These are phyloP conservation scores for Rhizopogon vulgaris DNA, from an alignment of 768 basidiomycete genomes.

Conservation along the genomic window DNA sequence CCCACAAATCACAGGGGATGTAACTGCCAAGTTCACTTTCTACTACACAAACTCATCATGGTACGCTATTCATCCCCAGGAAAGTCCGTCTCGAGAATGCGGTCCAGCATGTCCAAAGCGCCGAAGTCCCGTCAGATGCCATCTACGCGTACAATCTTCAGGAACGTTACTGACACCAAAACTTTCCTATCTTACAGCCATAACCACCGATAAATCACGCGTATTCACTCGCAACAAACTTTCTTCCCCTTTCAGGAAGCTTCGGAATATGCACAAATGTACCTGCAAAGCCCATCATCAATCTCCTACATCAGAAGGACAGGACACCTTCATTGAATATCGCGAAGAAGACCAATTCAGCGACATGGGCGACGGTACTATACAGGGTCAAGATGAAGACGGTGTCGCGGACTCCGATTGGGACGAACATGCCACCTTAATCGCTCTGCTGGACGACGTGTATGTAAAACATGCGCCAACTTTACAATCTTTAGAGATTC, in stretches of 20 bases:
- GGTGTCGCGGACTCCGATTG: slow-evolving; percentile 9
- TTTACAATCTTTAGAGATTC: not conserved
- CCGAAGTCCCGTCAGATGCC: slow-evolving; percentile 3
- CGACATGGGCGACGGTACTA: not conserved
- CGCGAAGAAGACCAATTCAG: not conserved
- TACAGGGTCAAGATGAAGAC: not conserved
- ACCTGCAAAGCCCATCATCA: not conserved
- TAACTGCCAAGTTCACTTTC: slow-evolving; percentile 5
- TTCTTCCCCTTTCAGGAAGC: not conserved
- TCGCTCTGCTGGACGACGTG: slow-evolving; percentile 22
- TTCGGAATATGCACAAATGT: not conserved
- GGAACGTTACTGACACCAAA: not conserved
- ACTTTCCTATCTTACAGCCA: not conserved
- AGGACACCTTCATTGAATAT: not conserved
- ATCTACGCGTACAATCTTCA: not conserved
- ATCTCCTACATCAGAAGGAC: not conserved
- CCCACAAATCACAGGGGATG: not conserved
- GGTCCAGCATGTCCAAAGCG: slow-evolving; percentile 1
- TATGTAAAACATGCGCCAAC: slow-evolving; percentile 5
- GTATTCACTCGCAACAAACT: not conserved
- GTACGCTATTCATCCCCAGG: slow-evolving; percentile 1
- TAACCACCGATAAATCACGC: not conserved
- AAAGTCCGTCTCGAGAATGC: not conserved
- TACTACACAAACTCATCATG: slow-evolving; percentile 7
- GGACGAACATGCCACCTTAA: slow-evolving; percentile 23